Conservation (phyloP, 1,284 basidiomycete species). For the Apiotrichum sp. region DNA sequence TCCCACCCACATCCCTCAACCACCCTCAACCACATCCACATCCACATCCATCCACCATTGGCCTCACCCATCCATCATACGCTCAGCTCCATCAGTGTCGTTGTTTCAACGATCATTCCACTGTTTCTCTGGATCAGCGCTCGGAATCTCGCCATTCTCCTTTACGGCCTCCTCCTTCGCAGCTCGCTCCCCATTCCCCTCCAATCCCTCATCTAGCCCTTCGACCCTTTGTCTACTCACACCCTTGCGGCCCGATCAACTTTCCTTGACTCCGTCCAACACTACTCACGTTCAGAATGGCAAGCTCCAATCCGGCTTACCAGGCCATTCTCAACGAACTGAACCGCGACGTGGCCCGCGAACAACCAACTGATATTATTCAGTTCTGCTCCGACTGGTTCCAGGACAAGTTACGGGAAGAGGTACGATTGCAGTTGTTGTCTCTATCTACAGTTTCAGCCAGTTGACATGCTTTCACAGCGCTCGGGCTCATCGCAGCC, state of each 20-base stretch:
- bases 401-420: constrained; percentile 51
- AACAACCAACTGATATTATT: constrained; percentile 78
- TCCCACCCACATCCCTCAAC: not conserved
- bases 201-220: too few species aligned
- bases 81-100: too few species aligned
- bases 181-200: too few species aligned
- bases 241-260: not conserved
- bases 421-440: constrained; percentile 41
- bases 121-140: not conserved
- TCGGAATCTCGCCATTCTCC: too few species aligned
- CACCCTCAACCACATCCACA: too few species aligned
- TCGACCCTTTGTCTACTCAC: too few species aligned
- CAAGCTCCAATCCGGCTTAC: constrained; percentile 13
- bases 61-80: not conserved
- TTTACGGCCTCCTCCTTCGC: too few species aligned
- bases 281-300: not conserved
- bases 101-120: too few species aligned
- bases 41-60: too few species aligned
- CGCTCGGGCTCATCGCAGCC: constrained; percentile 1
- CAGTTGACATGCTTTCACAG: constrained; percentile 2
- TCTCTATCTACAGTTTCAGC: too few species aligned
- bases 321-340: constrained; percentile 66
- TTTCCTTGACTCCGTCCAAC: not conserved
- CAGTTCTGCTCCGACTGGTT: constrained; percentile 98
- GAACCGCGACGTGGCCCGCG: constrained; percentile 74